Evolutionary conservation across 768 basidiomycete genomes (phyloP).

Genomic region (Tylopilus subfusipes): DNA sequence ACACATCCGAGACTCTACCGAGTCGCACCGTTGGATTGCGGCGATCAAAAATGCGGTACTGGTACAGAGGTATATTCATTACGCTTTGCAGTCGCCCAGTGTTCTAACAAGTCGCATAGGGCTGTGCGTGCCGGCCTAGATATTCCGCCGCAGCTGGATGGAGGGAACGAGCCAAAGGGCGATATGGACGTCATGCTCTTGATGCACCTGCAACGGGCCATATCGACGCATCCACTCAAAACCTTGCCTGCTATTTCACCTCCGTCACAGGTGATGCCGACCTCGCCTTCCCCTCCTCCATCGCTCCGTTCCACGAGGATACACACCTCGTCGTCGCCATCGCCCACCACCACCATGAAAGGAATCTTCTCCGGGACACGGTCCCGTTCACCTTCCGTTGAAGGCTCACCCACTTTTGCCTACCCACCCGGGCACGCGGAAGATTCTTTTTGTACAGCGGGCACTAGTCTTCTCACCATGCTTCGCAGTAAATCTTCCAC

Average conservation of each 20-base stretch:
- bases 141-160: constrained; percentile 38
- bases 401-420: constrained; percentile 38
- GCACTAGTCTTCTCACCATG: constrained; percentile 53
- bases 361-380: constrained; percentile 24
- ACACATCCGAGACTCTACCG: constrained; percentile 56
- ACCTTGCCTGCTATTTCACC: constrained; percentile 5
- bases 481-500: constrained; percentile 40
- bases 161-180: constrained; percentile 62
- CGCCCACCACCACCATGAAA: constrained; percentile 18
- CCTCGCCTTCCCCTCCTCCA: constrained; percentile 29
- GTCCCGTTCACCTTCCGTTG: constrained; percentile 33
- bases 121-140: constrained; percentile 68
- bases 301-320: constrained; percentile 27
- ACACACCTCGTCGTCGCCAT: constrained; percentile 15
- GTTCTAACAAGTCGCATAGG: constrained; percentile 33
- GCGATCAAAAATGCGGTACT: constrained; percentile 71
- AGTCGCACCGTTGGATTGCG: constrained; percentile 74
- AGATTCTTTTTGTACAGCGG: constrained; percentile 56
- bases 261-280: constrained; percentile 17
- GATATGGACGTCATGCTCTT: constrained; percentile 84
- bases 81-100: neutral
- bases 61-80: constrained; percentile 52
- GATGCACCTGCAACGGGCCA: constrained; percentile 64
- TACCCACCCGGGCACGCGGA: constrained; percentile 40
- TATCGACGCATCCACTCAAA: constrained; percentile 31